Evolutionary conservation across 148 eudicot genomes (phyloP).

Genomic region (Chenopodium berlandieri): DNA sequence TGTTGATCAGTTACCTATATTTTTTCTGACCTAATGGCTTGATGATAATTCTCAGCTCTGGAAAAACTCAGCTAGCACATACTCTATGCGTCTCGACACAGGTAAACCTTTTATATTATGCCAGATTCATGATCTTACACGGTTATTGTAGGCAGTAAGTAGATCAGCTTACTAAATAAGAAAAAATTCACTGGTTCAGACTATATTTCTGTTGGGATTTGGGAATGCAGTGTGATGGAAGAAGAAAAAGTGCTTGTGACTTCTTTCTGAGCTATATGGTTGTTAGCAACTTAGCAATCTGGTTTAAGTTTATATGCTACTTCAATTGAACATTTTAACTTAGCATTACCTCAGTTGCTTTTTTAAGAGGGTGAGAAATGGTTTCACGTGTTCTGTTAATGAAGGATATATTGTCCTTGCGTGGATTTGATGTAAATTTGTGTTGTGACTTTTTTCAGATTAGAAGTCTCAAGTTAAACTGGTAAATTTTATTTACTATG

Average conservation of each 20-base stretch:
- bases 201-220: not conserved
- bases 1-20: not conserved
- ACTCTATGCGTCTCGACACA: conserved; percentile 92
- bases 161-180: not conserved
- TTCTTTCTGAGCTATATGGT: not conserved
- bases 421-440: not conserved
- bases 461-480: not conserved
- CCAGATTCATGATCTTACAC: not conserved
- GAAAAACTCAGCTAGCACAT: conserved; percentile 98
- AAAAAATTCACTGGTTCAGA: not conserved
- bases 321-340: too few species aligned
- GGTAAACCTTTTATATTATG: conserved; percentile 39
- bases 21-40: conserved; percentile 2
- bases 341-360: not conserved
- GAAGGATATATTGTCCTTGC: not conserved
- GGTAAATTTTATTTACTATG: not conserved
- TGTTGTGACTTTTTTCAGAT: not conserved
- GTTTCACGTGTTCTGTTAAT: not conserved
- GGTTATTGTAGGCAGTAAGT: not conserved
- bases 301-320: not conserved
- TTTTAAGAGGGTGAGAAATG: not conserved
- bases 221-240: not conserved
- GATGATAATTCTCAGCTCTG: conserved; percentile 54
- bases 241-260: not conserved
- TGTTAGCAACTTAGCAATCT: not conserved